Evolutionary conservation across 306 rosid genomes (phyloP), one percentile per base, ranked within the genome.

Genomic region (Boehmeria nivea): DNA sequence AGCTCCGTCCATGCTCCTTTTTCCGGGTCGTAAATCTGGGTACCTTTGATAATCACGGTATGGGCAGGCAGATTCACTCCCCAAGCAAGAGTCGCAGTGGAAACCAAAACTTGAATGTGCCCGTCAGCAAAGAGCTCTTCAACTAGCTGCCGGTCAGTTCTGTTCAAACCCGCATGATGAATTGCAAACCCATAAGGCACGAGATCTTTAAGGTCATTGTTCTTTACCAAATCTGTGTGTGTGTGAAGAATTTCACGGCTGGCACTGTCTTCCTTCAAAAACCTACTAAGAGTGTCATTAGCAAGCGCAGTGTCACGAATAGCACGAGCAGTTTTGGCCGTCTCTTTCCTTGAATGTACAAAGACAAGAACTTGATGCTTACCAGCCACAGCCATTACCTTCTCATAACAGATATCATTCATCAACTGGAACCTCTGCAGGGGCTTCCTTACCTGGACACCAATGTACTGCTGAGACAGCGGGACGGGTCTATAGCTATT

Each of bases 1-100:
- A 90, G 78, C 68, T 87, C 98, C 63, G 96, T 91, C 98, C 96
- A 91, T 63, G 95, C 93, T 22, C 96, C 98, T 74, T 91, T 91
- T 43, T 84, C 95, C 18, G 96, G 98, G 70, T 82, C 84, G 72
- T 82, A 90, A 40, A 91, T 76, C 80, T 91, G 96, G n/a, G 98
- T 87, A 44, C 98, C 98, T 46, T 87, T 91, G 53, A 87, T 87
- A 42, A 90, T 87, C 54, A 90, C 97, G 19, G 87, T 74, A 54
- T 87, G 95, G 44, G 98, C 98, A 19, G 98, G 95, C 26, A 90
- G 78, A 67, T 90, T 90, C 77, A 87, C 95, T 73, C 95, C 98
- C 98, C 95, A 90, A 43, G 98, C 95, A 72, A 90, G 94, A 62
- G 98, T 90, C 3, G 95, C 98, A 46, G 98, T 90, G 39, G 98